Base-by-base conservation (phyloP, 768 basidiomycete species). In the Pulveroboletus sp. region DNA sequence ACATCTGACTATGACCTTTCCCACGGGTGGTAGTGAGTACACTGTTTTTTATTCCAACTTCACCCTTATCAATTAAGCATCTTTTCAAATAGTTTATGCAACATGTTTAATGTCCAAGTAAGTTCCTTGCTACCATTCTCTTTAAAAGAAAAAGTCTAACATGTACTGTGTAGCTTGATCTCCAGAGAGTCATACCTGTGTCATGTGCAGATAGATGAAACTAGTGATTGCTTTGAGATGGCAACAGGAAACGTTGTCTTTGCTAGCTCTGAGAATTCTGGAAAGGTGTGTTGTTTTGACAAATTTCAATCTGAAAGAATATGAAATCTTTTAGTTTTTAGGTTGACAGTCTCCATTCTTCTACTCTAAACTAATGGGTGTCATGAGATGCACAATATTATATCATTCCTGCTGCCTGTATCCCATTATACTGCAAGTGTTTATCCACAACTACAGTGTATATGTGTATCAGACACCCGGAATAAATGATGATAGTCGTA, bases 61-160 rank as follows among this genome's bases (percentile, higher is more conserved):
- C 8, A 14, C 2, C 3, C 5, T n/a, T 30, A 36, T 10, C 8
- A 4, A 37, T 21, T 21, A 26, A 46, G 0, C 8, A n/a, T 49
- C 24, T 6, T 3, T 11, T 38, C 9, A 31, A 41, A 40, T 7
- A 66, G 65, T 67, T 32, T 66, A 66, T 55, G 59, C 62, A 27
- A 18, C 21, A 38, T 66, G 67, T 31, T 47, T 66, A 2, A 66
- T 66, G 56, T 48, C 65, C 17, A 66, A 67, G 65, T 67, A 11
- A 45, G 65, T 49, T 6, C 2, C 14, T 26, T 32, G 2, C 5
- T 32, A 24, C 5, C 44, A 27, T 36, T 1, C 21, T 24, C 30
- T 14, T 5, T 36, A 17, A 21, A 8, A n/a, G 21, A 5, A 21
- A 21, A 21, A 14, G 6, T 21, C 35, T 55, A 39, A 64, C 10